Evolutionary conservation across 108 stramenopile genomes (phyloP).

Genomic region (Cyclotella cryptica): DNA sequence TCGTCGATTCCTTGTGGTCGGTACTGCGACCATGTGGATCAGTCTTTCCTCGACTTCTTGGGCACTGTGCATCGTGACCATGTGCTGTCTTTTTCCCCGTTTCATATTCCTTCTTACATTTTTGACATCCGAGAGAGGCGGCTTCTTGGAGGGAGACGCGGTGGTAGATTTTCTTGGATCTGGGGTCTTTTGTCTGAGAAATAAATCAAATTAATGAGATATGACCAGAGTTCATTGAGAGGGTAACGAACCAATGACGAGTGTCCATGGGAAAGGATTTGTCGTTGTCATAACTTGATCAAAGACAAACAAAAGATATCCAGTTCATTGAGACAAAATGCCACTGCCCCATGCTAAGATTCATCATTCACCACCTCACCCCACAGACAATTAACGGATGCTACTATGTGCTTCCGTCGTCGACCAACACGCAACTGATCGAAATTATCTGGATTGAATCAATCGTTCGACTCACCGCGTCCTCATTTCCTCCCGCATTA

Average conservation of each 20-base stretch:
- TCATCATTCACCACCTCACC: background rate
- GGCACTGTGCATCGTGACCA: conserved; percentile 2
- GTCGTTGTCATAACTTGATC: too few species aligned
- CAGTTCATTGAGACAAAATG: too few species aligned
- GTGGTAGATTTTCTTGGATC: background rate
- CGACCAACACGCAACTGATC: background rate
- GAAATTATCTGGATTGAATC: background rate
- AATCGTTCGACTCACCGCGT: background rate
- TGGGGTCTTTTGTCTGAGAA: background rate
- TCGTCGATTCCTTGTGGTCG: background rate
- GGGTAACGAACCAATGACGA: background rate
- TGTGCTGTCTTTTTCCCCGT: background rate
- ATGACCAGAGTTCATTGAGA: background rate
- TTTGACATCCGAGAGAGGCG: background rate
- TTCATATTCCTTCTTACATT: conserved; percentile 2
- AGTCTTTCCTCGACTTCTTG: background rate
- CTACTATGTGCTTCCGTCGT: too few species aligned
- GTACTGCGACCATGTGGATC: background rate
- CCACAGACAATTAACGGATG: background rate
- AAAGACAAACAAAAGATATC: too few species aligned
- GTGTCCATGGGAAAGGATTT: too few species aligned
- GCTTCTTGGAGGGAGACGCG: background rate
- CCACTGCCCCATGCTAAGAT: too few species aligned
- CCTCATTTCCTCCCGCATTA: background rate
- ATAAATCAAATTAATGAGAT: background rate